phyloP scores from a whole-genome alignment of 169 alveolate species.

The Blepharisma undulans region DNA sequence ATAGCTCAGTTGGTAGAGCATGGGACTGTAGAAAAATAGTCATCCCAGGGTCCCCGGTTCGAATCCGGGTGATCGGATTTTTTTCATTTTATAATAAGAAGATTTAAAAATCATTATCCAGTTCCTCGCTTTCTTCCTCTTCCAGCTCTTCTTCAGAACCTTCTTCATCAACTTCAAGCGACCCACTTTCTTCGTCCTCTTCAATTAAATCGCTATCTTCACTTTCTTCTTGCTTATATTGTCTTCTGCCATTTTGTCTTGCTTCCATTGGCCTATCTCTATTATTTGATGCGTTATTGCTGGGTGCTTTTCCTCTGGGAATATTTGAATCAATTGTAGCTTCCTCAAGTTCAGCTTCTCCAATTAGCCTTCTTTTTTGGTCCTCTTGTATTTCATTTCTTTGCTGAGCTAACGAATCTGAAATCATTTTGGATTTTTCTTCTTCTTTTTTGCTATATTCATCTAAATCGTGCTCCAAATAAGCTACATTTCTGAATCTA shows the following conservation, averaged over 20 bases:
- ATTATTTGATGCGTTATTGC: neutral
- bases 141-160: neutral
- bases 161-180: conserved; percentile 2
- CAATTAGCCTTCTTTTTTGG: conserved; percentile 2
- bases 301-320: conserved; percentile 22
- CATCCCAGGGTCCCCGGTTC: conserved; percentile 44
- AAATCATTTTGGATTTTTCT: conserved; percentile 33
- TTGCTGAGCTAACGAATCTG: neutral
- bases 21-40: conserved; percentile 37
- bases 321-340: conserved; percentile 19
- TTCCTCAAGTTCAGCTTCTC: conserved; percentile 22
- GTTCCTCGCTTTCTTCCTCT: neutral
- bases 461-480: conserved; percentile 79
- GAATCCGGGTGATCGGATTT: conserved; percentile 36
- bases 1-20: conserved; percentile 44
- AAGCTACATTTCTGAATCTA: conserved; percentile 80
- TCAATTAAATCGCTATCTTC: conserved; percentile 31
- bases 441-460: conserved; percentile 69
- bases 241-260: neutral
- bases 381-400: conserved; percentile 25
- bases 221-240: conserved; percentile 42
- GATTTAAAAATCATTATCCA: neutral
- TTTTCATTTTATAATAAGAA: neutral
- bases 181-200: conserved; percentile 43
- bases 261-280: conserved; percentile 39